phyloP scores from a whole-genome alignment of 768 basidiomycete genomes.

The Amanita rubescens region DNA sequence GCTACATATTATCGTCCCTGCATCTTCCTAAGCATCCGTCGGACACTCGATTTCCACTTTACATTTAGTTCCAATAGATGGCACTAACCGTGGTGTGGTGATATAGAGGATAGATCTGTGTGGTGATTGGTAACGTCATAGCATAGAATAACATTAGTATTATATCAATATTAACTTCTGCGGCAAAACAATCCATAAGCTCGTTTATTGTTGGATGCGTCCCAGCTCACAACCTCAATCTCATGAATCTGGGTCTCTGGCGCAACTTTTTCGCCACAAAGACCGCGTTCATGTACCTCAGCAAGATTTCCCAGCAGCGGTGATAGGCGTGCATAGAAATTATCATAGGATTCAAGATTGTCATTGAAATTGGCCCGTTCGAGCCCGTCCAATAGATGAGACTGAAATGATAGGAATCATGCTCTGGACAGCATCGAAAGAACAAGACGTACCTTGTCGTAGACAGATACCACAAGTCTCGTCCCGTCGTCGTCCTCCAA shows the following conservation, averaged over 20 bases:
- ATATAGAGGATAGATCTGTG: too few species aligned
- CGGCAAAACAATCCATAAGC: not conserved
- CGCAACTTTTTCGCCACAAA: not conserved
- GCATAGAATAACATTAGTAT: not conserved
- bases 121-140: not conserved
- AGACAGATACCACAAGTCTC: conserved; percentile 39
- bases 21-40: too few species aligned
- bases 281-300: conserved; percentile 27
- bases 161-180: not conserved
- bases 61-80: too few species aligned
- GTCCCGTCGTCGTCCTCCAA: conserved; percentile 43
- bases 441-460: conserved; percentile 30
- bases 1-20: too few species aligned
- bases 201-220: not conserved
- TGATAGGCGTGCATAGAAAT: conserved; percentile 33
- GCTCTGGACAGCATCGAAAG: not conserved
- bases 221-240: conserved; percentile 5
- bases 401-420: conserved; percentile 21
- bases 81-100: too few species aligned
- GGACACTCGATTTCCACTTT: too few species aligned
- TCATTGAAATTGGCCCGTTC: conserved; percentile 34
- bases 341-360: conserved; percentile 28
- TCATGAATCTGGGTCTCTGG: not conserved
- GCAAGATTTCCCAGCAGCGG: conserved; percentile 42
- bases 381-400: conserved; percentile 36